A percentile compares a stretch with the other conserved stretches of the same genome.
These are phyloP conservation scores for Capsicum pubescens DNA, from an alignment of 257 asterid species.

Conservation along the genomic window DNA sequence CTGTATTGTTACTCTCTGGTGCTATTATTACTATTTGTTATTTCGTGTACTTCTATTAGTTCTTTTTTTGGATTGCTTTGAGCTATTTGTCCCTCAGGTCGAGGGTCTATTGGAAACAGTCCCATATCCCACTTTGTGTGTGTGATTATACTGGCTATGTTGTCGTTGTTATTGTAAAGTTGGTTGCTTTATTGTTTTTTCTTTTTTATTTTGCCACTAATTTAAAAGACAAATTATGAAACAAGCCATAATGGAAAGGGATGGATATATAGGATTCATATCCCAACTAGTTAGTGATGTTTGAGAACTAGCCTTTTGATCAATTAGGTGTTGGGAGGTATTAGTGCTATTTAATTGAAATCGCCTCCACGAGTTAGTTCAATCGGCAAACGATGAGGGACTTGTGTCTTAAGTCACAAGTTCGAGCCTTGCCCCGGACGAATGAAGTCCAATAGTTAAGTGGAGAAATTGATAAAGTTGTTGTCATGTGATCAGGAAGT, in stretches of 20 bases:
- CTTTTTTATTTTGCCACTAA: background rate
- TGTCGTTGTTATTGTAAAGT: background rate
- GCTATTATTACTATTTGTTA: too few relatives aligned
- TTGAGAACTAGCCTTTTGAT: background rate
- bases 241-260: too few relatives aligned
- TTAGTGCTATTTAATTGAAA: background rate
- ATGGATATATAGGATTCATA: background rate
- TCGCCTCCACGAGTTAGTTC: background rate
- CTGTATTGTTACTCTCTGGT: too few relatives aligned
- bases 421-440: background rate
- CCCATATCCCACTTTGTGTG: too few relatives aligned
- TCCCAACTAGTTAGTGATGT: conserved; percentile 2
- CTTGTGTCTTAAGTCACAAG: background rate
- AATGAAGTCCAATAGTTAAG: background rate
- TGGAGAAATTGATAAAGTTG: too few relatives aligned
- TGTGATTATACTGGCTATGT: too few relatives aligned
- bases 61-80: too few relatives aligned
- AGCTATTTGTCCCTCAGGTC: too few relatives aligned
- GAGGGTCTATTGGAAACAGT: too few relatives aligned
- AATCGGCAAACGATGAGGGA: background rate
- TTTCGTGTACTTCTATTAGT: too few relatives aligned
- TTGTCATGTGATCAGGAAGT: too few relatives aligned
- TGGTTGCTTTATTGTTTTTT: background rate
- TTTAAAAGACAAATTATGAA: too few relatives aligned
- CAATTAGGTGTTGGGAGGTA: background rate